Evolutionary conservation across 148 eudicot species (phyloP).

Genomic region (Nepenthes mirabilis): DNA sequence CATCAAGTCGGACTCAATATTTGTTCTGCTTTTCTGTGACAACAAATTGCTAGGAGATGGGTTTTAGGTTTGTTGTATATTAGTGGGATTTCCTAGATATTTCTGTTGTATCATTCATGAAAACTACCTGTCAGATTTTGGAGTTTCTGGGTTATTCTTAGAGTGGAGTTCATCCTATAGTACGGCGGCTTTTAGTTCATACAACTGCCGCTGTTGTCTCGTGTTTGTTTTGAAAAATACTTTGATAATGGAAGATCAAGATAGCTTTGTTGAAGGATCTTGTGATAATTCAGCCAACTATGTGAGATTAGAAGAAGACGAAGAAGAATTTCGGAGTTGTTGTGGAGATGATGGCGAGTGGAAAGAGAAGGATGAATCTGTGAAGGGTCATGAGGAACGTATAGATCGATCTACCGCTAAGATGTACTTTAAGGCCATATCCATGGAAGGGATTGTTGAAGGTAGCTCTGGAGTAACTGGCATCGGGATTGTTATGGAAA

Average conservation of each 20-base stretch:
- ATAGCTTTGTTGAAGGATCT: slow-evolving; percentile 3
- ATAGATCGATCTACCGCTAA: slow-evolving; percentile 35
- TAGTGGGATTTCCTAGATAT: too few relatives aligned
- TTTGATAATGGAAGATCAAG: slow-evolving; percentile 22
- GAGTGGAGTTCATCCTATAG: too few relatives aligned
- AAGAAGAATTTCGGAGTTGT: slow-evolving; percentile 69
- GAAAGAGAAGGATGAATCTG: slow-evolving; percentile 29
- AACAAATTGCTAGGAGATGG: too few relatives aligned
- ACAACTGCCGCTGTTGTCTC: too few relatives aligned
- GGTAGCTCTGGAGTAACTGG: slow-evolving; percentile 45
- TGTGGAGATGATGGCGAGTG: slow-evolving; percentile 42
- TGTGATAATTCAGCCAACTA: slow-evolving; percentile 4
- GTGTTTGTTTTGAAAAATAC: too few relatives aligned
- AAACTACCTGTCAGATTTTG: too few relatives aligned
- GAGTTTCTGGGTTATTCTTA: too few relatives aligned
- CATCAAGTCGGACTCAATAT: too few relatives aligned
- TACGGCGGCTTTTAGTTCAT: too few relatives aligned
- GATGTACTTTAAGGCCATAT: slow-evolving; percentile 63
- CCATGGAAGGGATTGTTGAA: slow-evolving; percentile 36
- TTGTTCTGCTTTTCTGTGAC: too few relatives aligned
- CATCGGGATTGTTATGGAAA: slow-evolving; percentile 64
- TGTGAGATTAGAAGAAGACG: slow-evolving; percentile 43
- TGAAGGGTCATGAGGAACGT: slow-evolving; percentile 3
- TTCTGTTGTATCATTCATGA: too few relatives aligned
- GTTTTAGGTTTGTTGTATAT: too few relatives aligned